Conservation (phyloP, 768 basidiomycete species). For the Mycena amicta region DNA sequence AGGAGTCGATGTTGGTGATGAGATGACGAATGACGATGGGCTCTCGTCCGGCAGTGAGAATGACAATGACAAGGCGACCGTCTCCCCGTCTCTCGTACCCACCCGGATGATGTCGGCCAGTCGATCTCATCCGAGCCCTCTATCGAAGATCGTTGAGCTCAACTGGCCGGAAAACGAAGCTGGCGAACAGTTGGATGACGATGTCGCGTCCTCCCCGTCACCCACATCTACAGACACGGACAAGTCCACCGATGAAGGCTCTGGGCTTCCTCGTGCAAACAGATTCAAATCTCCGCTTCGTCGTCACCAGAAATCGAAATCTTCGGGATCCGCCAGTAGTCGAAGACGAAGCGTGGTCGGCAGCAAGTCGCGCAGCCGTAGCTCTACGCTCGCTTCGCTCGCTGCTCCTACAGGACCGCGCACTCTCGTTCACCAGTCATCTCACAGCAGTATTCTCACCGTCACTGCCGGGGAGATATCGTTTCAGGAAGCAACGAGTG, state of each 20-base stretch:
- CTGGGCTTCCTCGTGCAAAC: constrained; percentile 30
- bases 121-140: constrained; percentile 59
- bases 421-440: constrained; percentile 49
- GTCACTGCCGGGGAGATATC: constrained; percentile 60
- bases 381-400: constrained; percentile 68
- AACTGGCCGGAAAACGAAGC: constrained; percentile 59
- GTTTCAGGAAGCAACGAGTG: constrained; percentile 32
- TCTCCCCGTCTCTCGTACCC: constrained; percentile 38
- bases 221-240: constrained; percentile 70
- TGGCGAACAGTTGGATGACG: constrained; percentile 29
- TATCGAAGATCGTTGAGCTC: constrained; percentile 59
- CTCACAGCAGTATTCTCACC: constrained; percentile 71
- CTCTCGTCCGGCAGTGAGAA: constrained; percentile 26
- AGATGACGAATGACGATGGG: constrained; percentile 27
- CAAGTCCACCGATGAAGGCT: constrained; percentile 16
- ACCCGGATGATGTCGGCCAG: constrained; percentile 27
- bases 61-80: constrained; percentile 37
- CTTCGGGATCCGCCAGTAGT: constrained; percentile 32
- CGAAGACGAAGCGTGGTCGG: constrained; percentile 29
- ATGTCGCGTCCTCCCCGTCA: constrained; percentile 57
- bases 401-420: constrained; percentile 39
- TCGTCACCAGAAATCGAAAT: constrained; percentile 33
- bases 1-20: constrained; percentile 32
- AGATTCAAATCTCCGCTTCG: constrained; percentile 34
- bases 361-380: constrained; percentile 55